Base-by-base conservation (phyloP, 805 yeast species). In the Yarrowia sp. region DNA sequence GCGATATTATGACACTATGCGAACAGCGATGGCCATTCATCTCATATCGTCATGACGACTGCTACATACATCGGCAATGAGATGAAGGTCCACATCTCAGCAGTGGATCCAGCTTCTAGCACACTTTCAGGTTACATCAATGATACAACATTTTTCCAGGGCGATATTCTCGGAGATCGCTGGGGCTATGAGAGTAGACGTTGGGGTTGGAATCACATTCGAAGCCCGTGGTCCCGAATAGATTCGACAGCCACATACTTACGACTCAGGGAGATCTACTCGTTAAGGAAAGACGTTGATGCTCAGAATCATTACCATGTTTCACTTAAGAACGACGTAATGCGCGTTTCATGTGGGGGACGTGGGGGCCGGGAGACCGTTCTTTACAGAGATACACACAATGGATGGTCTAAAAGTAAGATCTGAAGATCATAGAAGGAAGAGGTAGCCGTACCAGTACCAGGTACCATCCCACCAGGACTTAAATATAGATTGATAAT, bases 131-230 rank as follows among this genome's bases (percentile, higher is more conserved):
- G 54, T 17, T 48, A 48, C 54, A 48, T 48, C 26, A 32, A 48
- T 14, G 54, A 48, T 14, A 48, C 54, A 19, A 48, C 54, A 11
- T 48, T 48, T 48, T 48, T 48, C 22, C 54, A 48, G 54, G 54
- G 54, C 38, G 54, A 48, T 32, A 48, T 48, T 30, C 54, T 48
- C 38, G 54, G 54, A 48, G 54, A 30, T 14, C 24, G 54, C 12
- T 48, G 54, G 54, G n/a, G 24, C 1, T 32, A 6, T 12, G 54
- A 48, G 12, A 48, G 38, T 12, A 30, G 26, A 35, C 35, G 54
- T 30, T 48, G 54, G 54, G 54, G 26, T 12, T 30, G 54, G 38
- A 19, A 30, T 16, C 51, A 44, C 1, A 11, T 19, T 3, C 16
- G n/a, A 19, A 30, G 16, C 19, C 54, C 54, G 0, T 48, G 54